Percentiles rank a stretch among this genome's conserved stretches.
Conservation (phyloP, 345 rosid species). For the Brassica rapa region DNA sequence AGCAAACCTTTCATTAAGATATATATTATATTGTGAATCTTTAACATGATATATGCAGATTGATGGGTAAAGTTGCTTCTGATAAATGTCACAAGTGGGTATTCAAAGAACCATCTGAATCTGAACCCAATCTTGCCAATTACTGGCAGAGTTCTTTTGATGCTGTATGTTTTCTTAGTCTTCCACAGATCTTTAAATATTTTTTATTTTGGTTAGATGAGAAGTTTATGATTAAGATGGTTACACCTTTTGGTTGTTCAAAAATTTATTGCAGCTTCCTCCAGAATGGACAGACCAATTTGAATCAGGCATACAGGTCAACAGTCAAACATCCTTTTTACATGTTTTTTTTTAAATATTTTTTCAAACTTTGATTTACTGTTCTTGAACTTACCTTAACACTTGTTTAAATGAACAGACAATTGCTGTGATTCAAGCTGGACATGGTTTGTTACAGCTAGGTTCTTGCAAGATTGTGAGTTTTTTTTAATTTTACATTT, state of each 20-base stretch:
- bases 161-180: constrained; percentile 61
- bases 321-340: constrained; percentile 11
- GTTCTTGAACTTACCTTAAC: constrained; percentile 24
- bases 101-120: constrained; percentile 93
- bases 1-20: not conserved
- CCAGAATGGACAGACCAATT: constrained; percentile 99
- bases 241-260: constrained; percentile 37
- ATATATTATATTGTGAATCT: constrained; percentile 22
- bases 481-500: constrained; percentile 1
- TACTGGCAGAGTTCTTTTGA: constrained; percentile 99
- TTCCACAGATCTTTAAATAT: not conserved
- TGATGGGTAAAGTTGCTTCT: constrained; percentile 99
- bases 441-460: constrained; percentile 90
- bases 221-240: constrained; percentile 37
- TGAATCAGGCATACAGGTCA: constrained; percentile 98
- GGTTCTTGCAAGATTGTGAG: constrained; percentile 98
- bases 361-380: constrained; percentile 15
- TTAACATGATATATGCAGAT: constrained; percentile 50
- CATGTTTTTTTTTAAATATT: too few species aligned
- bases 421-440: constrained; percentile 99
- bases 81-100: constrained; percentile 99
- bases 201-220: constrained; percentile 32
- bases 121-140: constrained; percentile 90
- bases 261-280: constrained; percentile 74
- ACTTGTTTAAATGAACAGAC: constrained; percentile 55